phyloP scores from a whole-genome alignment of 805 yeast species.

The Metschnikowia rubicola region DNA sequence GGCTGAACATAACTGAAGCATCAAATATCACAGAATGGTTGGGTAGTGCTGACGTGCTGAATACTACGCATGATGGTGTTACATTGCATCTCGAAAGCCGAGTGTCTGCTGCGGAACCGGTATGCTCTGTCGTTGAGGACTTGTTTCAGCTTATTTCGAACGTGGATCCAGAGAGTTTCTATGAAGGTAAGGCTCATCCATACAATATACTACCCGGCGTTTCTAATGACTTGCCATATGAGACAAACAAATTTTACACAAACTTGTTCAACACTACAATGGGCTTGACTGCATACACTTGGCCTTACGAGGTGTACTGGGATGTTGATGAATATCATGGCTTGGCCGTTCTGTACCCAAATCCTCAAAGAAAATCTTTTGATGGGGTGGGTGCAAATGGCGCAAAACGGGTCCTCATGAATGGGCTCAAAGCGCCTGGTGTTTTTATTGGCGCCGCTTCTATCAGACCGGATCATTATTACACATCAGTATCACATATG shows the following conservation, averaged over 20 bases:
- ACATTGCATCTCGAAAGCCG: too few relatives aligned
- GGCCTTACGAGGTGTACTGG: conserved; percentile 67
- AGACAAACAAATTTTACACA: conserved; percentile 75
- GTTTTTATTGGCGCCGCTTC: conserved; percentile 52
- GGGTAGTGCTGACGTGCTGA: too few relatives aligned
- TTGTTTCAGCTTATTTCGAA: conserved; percentile 50
- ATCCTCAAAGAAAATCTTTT: conserved; percentile 38
- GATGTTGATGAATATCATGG: conserved; percentile 46
- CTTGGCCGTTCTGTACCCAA: conserved; percentile 59
- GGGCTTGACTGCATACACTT: conserved; percentile 53
- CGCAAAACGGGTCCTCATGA: conserved; percentile 44
- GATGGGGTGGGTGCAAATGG: conserved; percentile 48
- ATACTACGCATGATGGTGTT: too few relatives aligned
- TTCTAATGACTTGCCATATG: conserved; percentile 42
- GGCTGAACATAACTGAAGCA: too few relatives aligned
- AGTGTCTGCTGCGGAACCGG: too few relatives aligned
- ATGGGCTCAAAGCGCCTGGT: conserved; percentile 56
- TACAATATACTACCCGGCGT: conserved; percentile 47
- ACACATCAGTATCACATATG: conserved; percentile 44
- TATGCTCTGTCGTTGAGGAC: conserved; percentile 17
- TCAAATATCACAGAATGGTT: too few relatives aligned
- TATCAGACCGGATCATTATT: conserved; percentile 36
- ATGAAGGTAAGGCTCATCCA: conserved; percentile 44
- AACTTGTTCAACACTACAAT: conserved; percentile 59
- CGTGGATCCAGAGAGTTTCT: conserved; percentile 42